Evolutionary conservation across 179 eudicot species (phyloP).

Genomic region (Silene coronaria): DNA sequence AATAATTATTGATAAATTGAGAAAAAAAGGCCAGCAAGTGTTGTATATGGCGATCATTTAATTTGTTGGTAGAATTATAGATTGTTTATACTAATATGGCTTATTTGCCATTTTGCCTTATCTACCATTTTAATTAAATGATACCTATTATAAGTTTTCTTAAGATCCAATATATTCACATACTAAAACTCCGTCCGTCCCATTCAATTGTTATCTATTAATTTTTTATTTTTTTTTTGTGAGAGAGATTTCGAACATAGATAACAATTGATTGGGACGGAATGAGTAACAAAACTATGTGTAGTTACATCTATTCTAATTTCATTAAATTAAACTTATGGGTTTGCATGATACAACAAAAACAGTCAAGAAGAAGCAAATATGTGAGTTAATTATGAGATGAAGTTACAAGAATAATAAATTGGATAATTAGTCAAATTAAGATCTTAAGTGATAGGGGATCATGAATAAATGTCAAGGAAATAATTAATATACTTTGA

Average conservation of each 20-base stretch:
- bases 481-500: slow-evolving; percentile 14
- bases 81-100: no score
- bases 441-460: slow-evolving; percentile 1
- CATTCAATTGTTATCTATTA: no score
- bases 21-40: neutral
- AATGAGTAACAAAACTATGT: slow-evolving; percentile 16
- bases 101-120: no score
- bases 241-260: no score
- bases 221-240: no score
- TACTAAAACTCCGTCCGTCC: no score
- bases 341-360: neutral
- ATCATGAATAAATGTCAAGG: slow-evolving; percentile 13
- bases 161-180: neutral
- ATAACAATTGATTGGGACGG: no score
- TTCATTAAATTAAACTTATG: slow-evolving; percentile 7
- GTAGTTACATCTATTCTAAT: slow-evolving; percentile 1
- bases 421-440: slow-evolving; percentile 22
- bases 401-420: slow-evolving; percentile 26
- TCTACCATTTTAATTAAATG: neutral
- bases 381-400: slow-evolving; percentile 8
- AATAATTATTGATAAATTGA: neutral
- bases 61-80: no score
- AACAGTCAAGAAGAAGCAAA: slow-evolving; percentile 15
- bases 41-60: no score
- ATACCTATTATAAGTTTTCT: neutral